Conservation (phyloP, 345 rosid species). For the Brassica incana region DNA sequence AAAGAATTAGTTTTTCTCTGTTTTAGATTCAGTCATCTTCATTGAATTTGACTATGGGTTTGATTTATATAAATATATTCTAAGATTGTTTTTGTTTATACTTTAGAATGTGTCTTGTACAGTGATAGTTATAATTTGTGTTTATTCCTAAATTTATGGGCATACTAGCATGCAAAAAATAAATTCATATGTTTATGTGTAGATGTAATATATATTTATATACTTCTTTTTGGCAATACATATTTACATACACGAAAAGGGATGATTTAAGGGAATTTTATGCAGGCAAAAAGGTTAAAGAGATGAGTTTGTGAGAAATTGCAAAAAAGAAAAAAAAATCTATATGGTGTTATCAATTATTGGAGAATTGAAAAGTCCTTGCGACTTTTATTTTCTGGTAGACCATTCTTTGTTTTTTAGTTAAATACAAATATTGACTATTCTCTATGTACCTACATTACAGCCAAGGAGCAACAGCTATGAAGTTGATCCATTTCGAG, state of each 20-base stretch:
- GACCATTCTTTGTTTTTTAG: background rate
- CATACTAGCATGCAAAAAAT: background rate
- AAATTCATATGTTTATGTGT: background rate
- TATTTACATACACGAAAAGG: background rate
- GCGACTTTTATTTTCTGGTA: background rate
- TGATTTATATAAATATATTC: too few relatives aligned
- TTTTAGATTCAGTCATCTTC: constrained; percentile 8
- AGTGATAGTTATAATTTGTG: too few relatives aligned
- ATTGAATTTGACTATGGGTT: background rate
- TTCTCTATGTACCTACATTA: background rate
- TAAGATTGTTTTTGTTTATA: too few relatives aligned
- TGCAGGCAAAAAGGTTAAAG: background rate
- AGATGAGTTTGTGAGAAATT: background rate
- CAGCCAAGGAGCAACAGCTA: background rate
- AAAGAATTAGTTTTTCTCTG: too few relatives aligned
- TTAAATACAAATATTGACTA: background rate
- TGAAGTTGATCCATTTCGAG: background rate
- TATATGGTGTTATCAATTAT: background rate
- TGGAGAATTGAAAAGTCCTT: background rate
- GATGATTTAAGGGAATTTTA: background rate
- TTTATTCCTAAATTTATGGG: background rate
- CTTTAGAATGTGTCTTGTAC: too few relatives aligned
- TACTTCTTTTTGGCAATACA: background rate
- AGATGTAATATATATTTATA: too few relatives aligned
- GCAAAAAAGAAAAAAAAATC: background rate